These are phyloP conservation scores for Podospora anserina DNA, from an alignment of 495 filamentous ascomycete species.

Conservation along the genomic window DNA sequence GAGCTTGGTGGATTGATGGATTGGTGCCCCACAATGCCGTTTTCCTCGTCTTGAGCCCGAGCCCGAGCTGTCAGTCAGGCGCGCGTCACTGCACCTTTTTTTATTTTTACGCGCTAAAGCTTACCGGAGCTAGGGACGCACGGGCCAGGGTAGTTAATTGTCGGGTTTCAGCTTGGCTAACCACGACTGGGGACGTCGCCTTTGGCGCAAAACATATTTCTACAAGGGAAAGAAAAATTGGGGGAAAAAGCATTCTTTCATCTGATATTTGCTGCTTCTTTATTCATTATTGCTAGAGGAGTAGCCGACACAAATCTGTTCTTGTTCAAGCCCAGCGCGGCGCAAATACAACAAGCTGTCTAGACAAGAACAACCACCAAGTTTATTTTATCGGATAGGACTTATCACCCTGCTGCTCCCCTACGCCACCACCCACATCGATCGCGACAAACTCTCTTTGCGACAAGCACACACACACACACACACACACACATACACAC, in stretches of 20 bases:
- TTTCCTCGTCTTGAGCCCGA: background rate
- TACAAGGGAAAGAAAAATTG: too few relatives aligned
- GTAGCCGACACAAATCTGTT: background rate
- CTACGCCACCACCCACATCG: background rate
- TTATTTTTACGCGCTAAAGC: background rate
- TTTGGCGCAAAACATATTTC: background rate
- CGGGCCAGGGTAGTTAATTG: background rate
- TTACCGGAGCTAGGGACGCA: background rate
- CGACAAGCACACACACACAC: too few relatives aligned
- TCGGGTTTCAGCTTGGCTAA: background rate
- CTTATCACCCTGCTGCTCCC: background rate
- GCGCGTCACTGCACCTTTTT: background rate
- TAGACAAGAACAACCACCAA: background rate
- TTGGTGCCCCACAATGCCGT: background rate
- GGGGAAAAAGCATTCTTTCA: too few relatives aligned
- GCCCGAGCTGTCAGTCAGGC: background rate
- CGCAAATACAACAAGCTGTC: background rate
- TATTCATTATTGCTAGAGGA: background rate
- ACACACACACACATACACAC: too few relatives aligned
- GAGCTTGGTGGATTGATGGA: background rate
- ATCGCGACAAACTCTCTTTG: background rate
- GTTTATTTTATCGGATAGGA: background rate
- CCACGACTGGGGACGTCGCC: background rate
- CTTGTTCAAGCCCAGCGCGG: background rate
- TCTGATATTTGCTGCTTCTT: background rate